Percentiles rank a stretch among this genome's conserved stretches.
Conservation (phyloP, 768 basidiomycete species). For the Termitomyces sp. region DNA sequence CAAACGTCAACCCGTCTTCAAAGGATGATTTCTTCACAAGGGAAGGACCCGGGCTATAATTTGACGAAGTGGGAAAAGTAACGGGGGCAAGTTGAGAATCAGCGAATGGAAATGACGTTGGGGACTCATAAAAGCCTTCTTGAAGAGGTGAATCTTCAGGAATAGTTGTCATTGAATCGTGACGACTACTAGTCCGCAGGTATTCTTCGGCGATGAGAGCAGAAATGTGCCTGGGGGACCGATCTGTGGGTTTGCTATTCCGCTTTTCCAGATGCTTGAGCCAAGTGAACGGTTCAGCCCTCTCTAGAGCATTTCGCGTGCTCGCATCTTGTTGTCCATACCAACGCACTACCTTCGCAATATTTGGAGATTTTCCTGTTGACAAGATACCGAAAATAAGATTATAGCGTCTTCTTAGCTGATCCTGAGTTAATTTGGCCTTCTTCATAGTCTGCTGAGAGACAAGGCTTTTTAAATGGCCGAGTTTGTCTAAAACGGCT, state of each 20-base stretch:
- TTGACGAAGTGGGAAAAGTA: conserved; percentile 30
- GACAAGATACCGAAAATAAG: conserved; percentile 42
- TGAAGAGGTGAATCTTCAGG: conserved; percentile 34
- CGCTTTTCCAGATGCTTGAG: conserved; percentile 60
- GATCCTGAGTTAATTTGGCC: conserved; percentile 60
- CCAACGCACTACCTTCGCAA: conserved; percentile 57
- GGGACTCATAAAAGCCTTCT: conserved; percentile 16
- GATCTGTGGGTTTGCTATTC: conserved; percentile 24
- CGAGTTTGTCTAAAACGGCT: conserved; percentile 49
- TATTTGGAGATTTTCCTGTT: conserved; percentile 33
- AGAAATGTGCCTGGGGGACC: conserved; percentile 60
- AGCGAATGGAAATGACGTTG: conserved; percentile 17
- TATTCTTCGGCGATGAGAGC: conserved; percentile 72
- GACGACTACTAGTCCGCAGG: conserved; percentile 34
- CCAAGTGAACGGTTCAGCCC: conserved; percentile 72
- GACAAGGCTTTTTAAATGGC: conserved; percentile 45
- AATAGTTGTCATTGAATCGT: conserved; percentile 39
- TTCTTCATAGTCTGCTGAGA: conserved; percentile 58
- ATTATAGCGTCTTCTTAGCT: conserved; percentile 62
- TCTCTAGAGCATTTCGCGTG: conserved; percentile 52
- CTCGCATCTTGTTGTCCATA: conserved; percentile 45
- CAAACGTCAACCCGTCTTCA: conserved; percentile 55
- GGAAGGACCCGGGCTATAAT: conserved; percentile 37
- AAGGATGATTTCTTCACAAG: conserved; percentile 33
- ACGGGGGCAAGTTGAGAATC: conserved; percentile 19